Conservation (phyloP, 129 eudicot genomes). For the Mikania micrantha region DNA sequence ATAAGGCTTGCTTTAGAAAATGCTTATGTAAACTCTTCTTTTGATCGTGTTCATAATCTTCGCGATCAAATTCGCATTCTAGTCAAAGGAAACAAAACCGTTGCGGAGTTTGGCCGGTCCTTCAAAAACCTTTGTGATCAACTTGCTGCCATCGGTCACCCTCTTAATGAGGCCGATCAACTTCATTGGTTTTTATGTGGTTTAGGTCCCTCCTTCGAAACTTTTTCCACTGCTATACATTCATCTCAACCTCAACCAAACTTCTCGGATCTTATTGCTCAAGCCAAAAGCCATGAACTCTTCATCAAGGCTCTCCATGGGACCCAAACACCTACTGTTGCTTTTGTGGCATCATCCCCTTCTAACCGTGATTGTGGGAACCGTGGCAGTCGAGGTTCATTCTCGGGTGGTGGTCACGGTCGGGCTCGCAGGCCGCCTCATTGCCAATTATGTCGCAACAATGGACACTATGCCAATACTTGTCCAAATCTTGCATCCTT, state of each 20-base stretch:
- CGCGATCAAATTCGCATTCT: background rate
- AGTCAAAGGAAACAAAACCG: background rate
- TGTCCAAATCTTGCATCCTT: background rate
- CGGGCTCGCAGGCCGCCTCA: background rate
- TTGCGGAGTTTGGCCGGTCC: background rate
- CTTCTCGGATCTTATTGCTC: background rate
- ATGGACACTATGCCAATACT: background rate
- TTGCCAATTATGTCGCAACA: background rate
- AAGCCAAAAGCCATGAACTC: background rate
- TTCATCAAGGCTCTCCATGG: background rate
- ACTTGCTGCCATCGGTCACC: background rate
- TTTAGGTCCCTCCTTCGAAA: background rate
- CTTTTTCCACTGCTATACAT: background rate
- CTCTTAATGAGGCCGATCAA: background rate
- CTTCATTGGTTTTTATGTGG: background rate
- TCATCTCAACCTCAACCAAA: background rate
- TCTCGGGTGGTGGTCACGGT: too few relatives aligned
- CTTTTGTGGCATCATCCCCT: background rate
- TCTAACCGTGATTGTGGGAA: too few relatives aligned
- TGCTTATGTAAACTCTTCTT: background rate
- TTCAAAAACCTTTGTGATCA: background rate
- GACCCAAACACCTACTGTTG: background rate
- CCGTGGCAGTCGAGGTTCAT: too few relatives aligned
- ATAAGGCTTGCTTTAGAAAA: background rate
- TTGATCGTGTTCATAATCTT: background rate